Base-by-base conservation (phyloP, 202 grass and related monocot genomes). In the Schoenoplectus tabernaemontani region DNA sequence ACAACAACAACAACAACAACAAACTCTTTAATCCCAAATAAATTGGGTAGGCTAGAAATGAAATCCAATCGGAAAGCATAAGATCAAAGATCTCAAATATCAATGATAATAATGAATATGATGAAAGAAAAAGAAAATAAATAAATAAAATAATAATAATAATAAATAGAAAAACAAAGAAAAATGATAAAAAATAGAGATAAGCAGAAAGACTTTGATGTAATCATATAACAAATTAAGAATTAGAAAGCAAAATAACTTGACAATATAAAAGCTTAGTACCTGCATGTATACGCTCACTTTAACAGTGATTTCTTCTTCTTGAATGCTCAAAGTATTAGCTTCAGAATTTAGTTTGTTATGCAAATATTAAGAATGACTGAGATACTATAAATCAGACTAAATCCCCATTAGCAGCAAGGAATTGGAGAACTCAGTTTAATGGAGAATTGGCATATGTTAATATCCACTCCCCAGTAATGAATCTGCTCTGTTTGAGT, bases 221-320 rank as follows among this genome's bases (percentile, higher is more conserved):
- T 83, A 64, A 70, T 48, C 70, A 24, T 28, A 26, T 39, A 34
- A 78, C 53, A 76, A 80, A 3, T 71, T 38, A 38, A 23, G 64
- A 66, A 10, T 3, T 77, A 53, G 64, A 88, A 17, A 62, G 72
- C 15, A 75, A n/a, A 16, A 75, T 36, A 54, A 6, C 70, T 36
- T 10, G 26, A 54, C 23, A 70, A 68, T 37, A 63, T 68, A 83
- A 77, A 15, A 26, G 16, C 85, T 74, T 9, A 44, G 57, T 83
- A 88, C 91, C 96, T 95, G 88, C 91, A 98, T 84, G 83, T 88
- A 92, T 84, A 89, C 85, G 9, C 83, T 86, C 64, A 91, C 86
- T 92, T 95, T 95, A 59, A 95, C 82, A 83, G 92, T 90, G 85
- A 98, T 85, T 70, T 89, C 86, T 76, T 95, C 89, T 86, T 91